Evolutionary conservation across 2,329 filamentous ascomycete genomes (phyloP).

Genomic region (Cadophora malorum): DNA sequence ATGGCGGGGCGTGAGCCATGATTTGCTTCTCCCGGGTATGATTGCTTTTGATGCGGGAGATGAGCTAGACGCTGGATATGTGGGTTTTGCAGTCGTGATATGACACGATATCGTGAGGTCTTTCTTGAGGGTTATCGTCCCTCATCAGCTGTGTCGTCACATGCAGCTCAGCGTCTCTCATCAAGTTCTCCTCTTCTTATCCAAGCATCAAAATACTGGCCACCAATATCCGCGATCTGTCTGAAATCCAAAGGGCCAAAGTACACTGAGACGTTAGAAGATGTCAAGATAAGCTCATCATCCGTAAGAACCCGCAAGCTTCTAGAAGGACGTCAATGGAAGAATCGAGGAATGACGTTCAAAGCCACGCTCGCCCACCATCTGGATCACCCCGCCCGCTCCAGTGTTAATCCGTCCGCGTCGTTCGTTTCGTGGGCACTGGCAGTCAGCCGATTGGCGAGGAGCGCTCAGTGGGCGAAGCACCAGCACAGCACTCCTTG

Average conservation of each 20-base stretch:
- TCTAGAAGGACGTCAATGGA: slow-evolving; percentile 1
- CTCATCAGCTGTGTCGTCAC: slow-evolving; percentile 14
- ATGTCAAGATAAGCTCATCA: slow-evolving; percentile 1
- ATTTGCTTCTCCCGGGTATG: not conserved
- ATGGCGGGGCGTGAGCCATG: slow-evolving; percentile 32
- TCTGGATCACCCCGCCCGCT: not conserved
- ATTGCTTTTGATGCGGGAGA: not conserved
- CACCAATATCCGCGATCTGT: not conserved
- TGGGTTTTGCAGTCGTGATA: not conserved
- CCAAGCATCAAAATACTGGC: too few species aligned
- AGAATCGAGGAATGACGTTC: not conserved
- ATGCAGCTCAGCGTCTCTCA: slow-evolving; percentile 1
- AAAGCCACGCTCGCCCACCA: not conserved
- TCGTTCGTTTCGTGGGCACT: not conserved
- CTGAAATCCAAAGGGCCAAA: not conserved
- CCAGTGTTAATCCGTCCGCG: not conserved
- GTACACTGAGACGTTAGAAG: not conserved
- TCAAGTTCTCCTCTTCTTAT: not conserved
- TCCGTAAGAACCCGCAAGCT: not conserved
- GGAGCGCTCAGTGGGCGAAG: not conserved
- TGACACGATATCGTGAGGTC: not conserved
- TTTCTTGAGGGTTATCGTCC: slow-evolving; percentile 2
- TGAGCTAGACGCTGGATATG: not conserved
- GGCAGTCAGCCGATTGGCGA: slow-evolving; percentile 10
- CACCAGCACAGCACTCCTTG: slow-evolving; percentile 9